Percentiles rank a stretch among this genome's conserved stretches.
These are phyloP conservation scores for Ophiocordyceps australis DNA, from an alignment of 2,329 filamentous ascomycete species.

Conservation along the genomic window DNA sequence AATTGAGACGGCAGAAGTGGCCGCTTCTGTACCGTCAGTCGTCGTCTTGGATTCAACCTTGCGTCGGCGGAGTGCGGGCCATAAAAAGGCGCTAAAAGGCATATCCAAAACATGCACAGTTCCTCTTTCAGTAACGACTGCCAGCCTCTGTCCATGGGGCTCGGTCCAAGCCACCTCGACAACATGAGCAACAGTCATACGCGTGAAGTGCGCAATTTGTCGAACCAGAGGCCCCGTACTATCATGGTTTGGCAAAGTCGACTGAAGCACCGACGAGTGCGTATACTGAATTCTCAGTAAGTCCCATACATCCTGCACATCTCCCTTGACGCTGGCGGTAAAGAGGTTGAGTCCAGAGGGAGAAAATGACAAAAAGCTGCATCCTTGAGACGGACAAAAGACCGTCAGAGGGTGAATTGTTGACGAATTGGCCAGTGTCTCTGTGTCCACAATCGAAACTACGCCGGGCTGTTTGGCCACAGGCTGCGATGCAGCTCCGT, in stretches of 20 bases:
- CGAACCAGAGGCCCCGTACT: conserved; percentile 44
- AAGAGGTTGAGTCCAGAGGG: conserved; percentile 57
- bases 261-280: conserved; percentile 40
- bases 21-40: conserved; percentile 27
- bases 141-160: conserved; percentile 64
- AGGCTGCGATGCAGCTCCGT: conserved; percentile 40
- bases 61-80: conserved; percentile 56
- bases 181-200: conserved; percentile 81
- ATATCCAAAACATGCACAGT: conserved; percentile 88
- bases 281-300: conserved; percentile 47
- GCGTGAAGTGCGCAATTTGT: conserved; percentile 73
- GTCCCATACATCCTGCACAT: conserved; percentile 70
- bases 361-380: conserved; percentile 65
- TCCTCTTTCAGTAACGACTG: conserved; percentile 85
- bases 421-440: conserved; percentile 32
- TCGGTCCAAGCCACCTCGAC: conserved; percentile 79
- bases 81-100: conserved; percentile 64
- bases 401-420: conserved; percentile 48
- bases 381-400: conserved; percentile 54
- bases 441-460: conserved; percentile 57
- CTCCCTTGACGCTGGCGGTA: conserved; percentile 69
- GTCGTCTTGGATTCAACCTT: conserved; percentile 22
- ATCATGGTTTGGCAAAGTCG: conserved; percentile 22
- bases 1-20: conserved; percentile 42
- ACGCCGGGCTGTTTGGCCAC: conserved; percentile 50